These are phyloP conservation scores for Berberis vulgaris DNA, from an alignment of 164 flowering plant species.

Conservation along the genomic window DNA sequence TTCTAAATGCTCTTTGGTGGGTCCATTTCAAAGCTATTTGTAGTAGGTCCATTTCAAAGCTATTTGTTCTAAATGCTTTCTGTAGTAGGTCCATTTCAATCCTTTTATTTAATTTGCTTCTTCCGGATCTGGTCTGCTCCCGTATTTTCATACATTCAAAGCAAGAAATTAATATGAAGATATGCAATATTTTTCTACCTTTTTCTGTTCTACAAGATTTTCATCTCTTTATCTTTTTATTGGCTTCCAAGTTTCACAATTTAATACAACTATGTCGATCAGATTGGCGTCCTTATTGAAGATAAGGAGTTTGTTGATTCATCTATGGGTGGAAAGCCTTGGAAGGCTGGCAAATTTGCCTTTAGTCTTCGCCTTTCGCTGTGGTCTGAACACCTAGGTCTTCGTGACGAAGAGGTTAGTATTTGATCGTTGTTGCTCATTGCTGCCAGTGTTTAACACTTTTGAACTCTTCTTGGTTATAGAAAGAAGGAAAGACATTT, in stretches of 20 bases:
- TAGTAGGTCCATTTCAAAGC: too few relatives aligned
- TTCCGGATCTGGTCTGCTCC: too few relatives aligned
- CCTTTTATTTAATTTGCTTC: too few relatives aligned
- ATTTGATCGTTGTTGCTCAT: background rate
- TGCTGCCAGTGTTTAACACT: background rate
- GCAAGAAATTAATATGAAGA: too few relatives aligned
- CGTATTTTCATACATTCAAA: too few relatives aligned
- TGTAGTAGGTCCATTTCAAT: too few relatives aligned
- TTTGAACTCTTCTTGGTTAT: background rate
- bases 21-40: too few relatives aligned
- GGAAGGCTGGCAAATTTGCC: constrained; percentile 84
- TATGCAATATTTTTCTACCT: too few relatives aligned
- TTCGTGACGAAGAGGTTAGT: constrained; percentile 63
- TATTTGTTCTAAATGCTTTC: too few relatives aligned
- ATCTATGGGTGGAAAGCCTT: constrained; percentile 57
- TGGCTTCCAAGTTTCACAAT: background rate
- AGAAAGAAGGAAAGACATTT: background rate
- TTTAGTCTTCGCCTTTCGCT: constrained; percentile 65
- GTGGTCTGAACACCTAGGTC: constrained; percentile 90
- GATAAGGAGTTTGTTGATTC: constrained; percentile 78
- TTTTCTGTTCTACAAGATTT: background rate
- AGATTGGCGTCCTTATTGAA: constrained; percentile 94
- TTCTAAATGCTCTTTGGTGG: too few relatives aligned
- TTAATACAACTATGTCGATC: constrained; percentile 11
- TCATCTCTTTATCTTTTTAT: background rate